Conservation (phyloP, 768 basidiomycete genomes). For the Phlebiopsis gigantea region DNA sequence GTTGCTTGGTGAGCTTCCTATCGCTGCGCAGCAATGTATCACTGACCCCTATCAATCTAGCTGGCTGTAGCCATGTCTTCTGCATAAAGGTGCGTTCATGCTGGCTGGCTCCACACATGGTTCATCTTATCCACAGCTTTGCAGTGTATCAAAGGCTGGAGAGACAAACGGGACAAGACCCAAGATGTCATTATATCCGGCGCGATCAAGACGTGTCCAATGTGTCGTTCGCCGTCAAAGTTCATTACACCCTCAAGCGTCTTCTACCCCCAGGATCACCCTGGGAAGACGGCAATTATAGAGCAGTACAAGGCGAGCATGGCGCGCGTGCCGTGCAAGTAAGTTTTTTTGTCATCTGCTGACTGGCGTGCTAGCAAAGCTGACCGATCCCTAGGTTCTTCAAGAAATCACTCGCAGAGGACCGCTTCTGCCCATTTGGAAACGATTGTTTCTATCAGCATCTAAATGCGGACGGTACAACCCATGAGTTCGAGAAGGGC, state of each 20-base stretch:
- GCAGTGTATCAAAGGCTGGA: slow-evolving; percentile 79
- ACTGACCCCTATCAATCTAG: slow-evolving; percentile 29
- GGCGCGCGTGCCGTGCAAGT: slow-evolving; percentile 66
- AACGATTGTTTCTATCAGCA: slow-evolving; percentile 81
- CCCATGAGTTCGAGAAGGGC: slow-evolving; percentile 49
- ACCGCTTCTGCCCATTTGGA: slow-evolving; percentile 72
- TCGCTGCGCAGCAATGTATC: neutral
- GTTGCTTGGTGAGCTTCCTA: slow-evolving; percentile 45
- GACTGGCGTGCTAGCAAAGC: neutral
- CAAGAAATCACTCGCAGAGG: slow-evolving; percentile 38
- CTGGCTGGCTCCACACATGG: neutral
- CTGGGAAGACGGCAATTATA: slow-evolving; percentile 45
- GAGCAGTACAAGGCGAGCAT: slow-evolving; percentile 69
- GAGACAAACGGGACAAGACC: slow-evolving; percentile 51
- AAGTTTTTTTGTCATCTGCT: slow-evolving; percentile 18
- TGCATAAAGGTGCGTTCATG: slow-evolving; percentile 53
- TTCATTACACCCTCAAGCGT: slow-evolving; percentile 73
- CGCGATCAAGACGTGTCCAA: slow-evolving; percentile 72
- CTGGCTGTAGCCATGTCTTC: slow-evolving; percentile 72
- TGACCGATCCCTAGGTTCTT: slow-evolving; percentile 47
- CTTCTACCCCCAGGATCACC: slow-evolving; percentile 51
- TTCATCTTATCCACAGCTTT: neutral
- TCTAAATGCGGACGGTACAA: slow-evolving; percentile 58
- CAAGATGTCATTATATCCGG: slow-evolving; percentile 48
- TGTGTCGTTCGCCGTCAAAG: slow-evolving; percentile 62